A percentile compares a stretch with the other conserved stretches of the same genome.
Conservation (phyloP, 495 filamentous ascomycete genomes). For the Thozetella sp. region DNA sequence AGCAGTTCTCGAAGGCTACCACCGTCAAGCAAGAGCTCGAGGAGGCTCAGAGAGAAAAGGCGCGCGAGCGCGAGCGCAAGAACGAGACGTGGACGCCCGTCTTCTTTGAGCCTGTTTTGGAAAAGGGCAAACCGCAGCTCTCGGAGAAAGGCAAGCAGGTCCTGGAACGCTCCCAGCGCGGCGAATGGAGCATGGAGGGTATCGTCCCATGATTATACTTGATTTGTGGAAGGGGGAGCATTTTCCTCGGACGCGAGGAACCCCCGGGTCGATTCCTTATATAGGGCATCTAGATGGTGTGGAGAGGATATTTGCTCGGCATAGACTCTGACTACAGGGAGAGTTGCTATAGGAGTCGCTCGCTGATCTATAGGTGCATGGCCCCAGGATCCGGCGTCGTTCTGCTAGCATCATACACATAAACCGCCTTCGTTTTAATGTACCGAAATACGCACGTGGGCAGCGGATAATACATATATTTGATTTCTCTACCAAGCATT, state of each 20-base stretch:
- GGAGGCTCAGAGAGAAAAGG: slow-evolving; percentile 83
- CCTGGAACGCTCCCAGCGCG: slow-evolving; percentile 67
- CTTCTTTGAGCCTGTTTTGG: slow-evolving; percentile 80
- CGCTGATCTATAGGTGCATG: neutral
- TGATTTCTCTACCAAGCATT: no score
- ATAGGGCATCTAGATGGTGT: no score
- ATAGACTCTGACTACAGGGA: neutral
- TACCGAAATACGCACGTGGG: no score
- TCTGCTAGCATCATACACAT: neutral
- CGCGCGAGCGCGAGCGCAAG: slow-evolving; percentile 70
- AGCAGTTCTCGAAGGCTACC: slow-evolving; percentile 83
- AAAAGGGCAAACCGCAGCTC: slow-evolving; percentile 75
- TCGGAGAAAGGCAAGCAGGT: slow-evolving; percentile 75
- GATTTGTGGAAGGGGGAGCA: neutral
- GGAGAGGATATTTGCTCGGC: neutral
- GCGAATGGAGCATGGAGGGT: slow-evolving; percentile 53
- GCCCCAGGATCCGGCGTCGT: neutral
- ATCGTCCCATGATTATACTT: slow-evolving; percentile 22
- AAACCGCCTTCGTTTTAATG: neutral
- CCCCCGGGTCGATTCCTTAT: no score
- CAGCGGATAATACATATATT: no score
- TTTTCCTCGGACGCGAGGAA: no score
- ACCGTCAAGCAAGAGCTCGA: slow-evolving; percentile 88
- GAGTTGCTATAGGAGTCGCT: neutral
- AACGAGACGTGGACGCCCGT: slow-evolving; percentile 78